phyloP scores from a whole-genome alignment of 192 early-diverging fungal species.

The Obelidium mucronatum region DNA sequence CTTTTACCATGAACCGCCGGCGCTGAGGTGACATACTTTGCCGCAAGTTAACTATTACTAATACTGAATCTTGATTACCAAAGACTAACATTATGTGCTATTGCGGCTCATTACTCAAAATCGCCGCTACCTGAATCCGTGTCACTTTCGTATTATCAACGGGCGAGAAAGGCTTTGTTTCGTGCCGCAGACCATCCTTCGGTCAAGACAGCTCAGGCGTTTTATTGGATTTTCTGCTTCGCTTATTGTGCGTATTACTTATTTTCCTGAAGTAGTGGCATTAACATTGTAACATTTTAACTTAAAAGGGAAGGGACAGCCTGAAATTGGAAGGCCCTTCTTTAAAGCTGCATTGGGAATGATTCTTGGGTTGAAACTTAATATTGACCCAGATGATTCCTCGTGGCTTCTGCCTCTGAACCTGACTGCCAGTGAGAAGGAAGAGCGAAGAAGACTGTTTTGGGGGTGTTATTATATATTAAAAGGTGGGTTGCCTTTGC shows the following conservation, averaged over 20 bases:
- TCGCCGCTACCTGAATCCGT: neutral
- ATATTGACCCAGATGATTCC: slow-evolving; percentile 11
- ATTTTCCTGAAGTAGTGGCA: neutral
- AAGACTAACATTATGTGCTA: slow-evolving; percentile 9
- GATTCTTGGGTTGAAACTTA: neutral
- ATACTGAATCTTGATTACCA: neutral
- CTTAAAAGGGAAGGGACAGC: neutral
- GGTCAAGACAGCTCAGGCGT: neutral
- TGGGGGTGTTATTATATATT: neutral
- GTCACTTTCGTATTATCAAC: neutral
- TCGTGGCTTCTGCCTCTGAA: neutral
- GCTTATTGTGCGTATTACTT: neutral
- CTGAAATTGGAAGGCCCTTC: neutral
- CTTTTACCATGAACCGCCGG: neutral
- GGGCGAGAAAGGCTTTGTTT: slow-evolving; percentile 10
- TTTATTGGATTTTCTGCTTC: slow-evolving; percentile 1
- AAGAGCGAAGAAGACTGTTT: neutral
- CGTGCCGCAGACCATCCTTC: neutral
- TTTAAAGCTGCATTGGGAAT: neutral
- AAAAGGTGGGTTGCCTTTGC: no score
- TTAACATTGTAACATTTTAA: neutral
- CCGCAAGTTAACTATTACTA: neutral
- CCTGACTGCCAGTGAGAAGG: neutral
- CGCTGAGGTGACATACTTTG: neutral
- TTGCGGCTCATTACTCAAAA: neutral